Conservation (phyloP, 1,139 yeast species). For the Pichia sp. region DNA sequence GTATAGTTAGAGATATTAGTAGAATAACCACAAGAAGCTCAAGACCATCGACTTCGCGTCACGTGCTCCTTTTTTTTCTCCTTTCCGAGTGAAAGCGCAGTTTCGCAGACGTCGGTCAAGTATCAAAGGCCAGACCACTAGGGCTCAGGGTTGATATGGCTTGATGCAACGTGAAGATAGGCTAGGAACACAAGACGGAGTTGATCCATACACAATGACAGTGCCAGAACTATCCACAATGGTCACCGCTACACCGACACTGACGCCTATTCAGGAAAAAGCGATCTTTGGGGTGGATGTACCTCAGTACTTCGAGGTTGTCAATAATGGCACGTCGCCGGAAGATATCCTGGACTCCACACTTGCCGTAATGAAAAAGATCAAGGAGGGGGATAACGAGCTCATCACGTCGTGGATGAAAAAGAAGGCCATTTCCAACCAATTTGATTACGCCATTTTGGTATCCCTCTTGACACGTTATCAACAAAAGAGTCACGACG, state of each 20-base stretch:
- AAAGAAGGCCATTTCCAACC: neutral
- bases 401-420: constrained; percentile 2
- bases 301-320: neutral
- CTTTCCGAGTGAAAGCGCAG: neutral
- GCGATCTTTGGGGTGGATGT: constrained; percentile 16
- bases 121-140: neutral
- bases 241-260: constrained; percentile 6
- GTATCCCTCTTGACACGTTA: constrained; percentile 1
- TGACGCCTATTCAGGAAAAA: constrained; percentile 19
- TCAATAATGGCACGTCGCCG: neutral
- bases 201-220: neutral
- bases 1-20: neutral
- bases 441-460: constrained; percentile 13
- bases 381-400: constrained; percentile 3
- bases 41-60: neutral
- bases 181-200: neutral
- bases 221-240: constrained; percentile 1
- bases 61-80: neutral
- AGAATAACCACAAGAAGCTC: neutral
- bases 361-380: constrained; percentile 5
- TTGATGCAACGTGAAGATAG: no score
- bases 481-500: neutral
- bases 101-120: neutral
- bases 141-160: no score
- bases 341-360: constrained; percentile 11